Evolutionary conservation across 2,329 filamentous ascomycete species (phyloP).

Genomic region (Trichoderma hamatum): DNA sequence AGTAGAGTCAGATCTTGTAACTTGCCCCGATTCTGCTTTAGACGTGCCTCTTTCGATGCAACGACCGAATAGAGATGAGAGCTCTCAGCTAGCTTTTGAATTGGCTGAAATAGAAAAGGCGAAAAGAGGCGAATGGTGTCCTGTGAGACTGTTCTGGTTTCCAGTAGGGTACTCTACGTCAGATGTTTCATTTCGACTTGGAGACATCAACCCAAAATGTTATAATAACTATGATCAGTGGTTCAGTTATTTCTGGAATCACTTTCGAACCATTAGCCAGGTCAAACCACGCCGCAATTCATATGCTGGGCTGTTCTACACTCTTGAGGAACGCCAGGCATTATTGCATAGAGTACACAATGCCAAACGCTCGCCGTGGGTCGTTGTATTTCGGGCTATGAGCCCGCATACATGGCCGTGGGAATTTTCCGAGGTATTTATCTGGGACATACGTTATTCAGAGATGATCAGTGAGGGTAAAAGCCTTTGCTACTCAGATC

Average conservation of each 20-base stretch:
- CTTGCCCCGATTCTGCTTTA: background rate
- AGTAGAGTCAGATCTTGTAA: conserved; percentile 9
- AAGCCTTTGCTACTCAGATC: conserved; percentile 38
- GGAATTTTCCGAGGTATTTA: conserved; percentile 51
- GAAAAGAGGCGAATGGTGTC: conserved; percentile 27
- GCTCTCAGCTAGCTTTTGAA: background rate
- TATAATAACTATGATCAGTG: conserved; percentile 34
- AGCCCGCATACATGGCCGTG: conserved; percentile 42
- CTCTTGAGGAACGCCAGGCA: conserved; percentile 46
- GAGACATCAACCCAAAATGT: conserved; percentile 30
- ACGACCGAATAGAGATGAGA: background rate
- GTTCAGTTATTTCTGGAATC: conserved; percentile 31
- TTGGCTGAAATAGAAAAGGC: background rate
- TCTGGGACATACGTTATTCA: conserved; percentile 53
- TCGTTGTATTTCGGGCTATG: conserved; percentile 51
- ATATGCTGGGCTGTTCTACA: conserved; percentile 53
- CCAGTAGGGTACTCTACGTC: conserved; percentile 47
- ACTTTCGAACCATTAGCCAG: background rate
- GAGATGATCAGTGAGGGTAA: conserved; percentile 32
- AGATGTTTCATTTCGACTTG: conserved; percentile 34
- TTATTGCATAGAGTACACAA: conserved; percentile 26
- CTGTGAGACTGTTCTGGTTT: conserved; percentile 41
- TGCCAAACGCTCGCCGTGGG: conserved; percentile 52
- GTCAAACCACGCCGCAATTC: conserved; percentile 31
- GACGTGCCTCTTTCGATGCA: background rate